A percentile compares a stretch with the other conserved stretches of the same genome.
Conservation (phyloP, 2,329 filamentous ascomycete species). For the Aspergillus fructus region DNA sequence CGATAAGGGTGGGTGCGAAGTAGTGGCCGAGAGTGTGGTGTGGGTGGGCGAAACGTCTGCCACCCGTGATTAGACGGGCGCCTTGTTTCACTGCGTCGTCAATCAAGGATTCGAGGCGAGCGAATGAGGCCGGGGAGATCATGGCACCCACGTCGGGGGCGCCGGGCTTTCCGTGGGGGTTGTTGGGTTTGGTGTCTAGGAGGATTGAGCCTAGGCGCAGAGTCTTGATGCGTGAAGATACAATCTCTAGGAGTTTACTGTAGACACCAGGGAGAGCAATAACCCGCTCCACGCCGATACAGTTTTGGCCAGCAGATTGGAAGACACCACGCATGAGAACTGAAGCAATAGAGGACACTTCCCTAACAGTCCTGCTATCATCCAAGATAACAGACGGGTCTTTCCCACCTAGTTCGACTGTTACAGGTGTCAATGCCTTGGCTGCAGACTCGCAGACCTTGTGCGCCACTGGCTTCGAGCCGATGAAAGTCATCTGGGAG, state of each 20-base stretch:
- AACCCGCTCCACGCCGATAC: conserved; percentile 93
- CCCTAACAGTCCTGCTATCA: conserved; percentile 58
- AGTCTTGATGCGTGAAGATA: conserved; percentile 71
- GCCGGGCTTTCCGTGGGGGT: conserved; percentile 19
- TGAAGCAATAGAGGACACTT: conserved; percentile 70
- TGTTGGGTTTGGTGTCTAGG: conserved; percentile 41
- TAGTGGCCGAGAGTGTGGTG: conserved; percentile 78
- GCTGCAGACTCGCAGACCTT: conserved; percentile 84
- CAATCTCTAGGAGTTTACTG: conserved; percentile 65
- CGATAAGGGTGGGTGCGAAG: conserved; percentile 86
- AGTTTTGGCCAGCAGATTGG: conserved; percentile 95
- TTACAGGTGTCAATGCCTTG: conserved; percentile 79
- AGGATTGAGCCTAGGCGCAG: conserved; percentile 74
- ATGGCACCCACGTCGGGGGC: conserved; percentile 78
- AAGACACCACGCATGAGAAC: conserved; percentile 90
- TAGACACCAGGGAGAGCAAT: conserved; percentile 78
- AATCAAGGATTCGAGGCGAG: conserved; percentile 73
- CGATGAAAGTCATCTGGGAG: conserved; percentile 93
- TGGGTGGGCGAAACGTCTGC: conserved; percentile 69
- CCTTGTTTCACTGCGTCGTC: conserved; percentile 73
- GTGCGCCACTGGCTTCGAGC: conserved; percentile 81
- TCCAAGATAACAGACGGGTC: conserved; percentile 89
- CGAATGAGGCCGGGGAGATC: conserved; percentile 77
- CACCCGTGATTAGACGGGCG: conserved; percentile 78
- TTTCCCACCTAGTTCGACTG: conserved; percentile 91